phyloP scores from a whole-genome alignment of 257 asterid species.

The Verbena officinalis region DNA sequence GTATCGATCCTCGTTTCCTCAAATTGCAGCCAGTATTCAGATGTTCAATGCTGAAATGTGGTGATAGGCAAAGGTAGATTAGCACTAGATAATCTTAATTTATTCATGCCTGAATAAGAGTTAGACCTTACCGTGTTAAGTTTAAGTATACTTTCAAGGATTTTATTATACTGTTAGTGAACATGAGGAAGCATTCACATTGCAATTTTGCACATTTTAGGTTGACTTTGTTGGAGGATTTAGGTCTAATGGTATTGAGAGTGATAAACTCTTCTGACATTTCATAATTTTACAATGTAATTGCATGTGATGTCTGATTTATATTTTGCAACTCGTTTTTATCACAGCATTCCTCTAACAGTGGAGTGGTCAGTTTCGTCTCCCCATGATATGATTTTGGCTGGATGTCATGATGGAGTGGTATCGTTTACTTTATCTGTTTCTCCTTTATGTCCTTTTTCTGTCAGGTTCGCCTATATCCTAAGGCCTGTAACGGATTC shows the following conservation, averaged over 20 bases:
- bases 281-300: conserved; percentile 1
- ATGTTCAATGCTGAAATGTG: conserved; percentile 69
- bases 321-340: conserved; percentile 21
- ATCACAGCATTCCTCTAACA: conserved; percentile 75
- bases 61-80: conserved; percentile 78
- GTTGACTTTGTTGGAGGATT: conserved; percentile 1
- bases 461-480: conserved; percentile 16
- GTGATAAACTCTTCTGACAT: conserved; percentile 9
- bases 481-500: conserved; percentile 23
- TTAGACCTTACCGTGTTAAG: no score
- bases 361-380: conserved; percentile 83
- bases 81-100: conserved; percentile 1
- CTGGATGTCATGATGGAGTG: conserved; percentile 99
- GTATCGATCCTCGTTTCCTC: conserved; percentile 91
- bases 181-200: conserved; percentile 6
- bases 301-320: conserved; percentile 20
- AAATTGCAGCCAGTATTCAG: conserved; percentile 85
- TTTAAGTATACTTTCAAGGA: background rate
- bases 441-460: conserved; percentile 25
- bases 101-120: background rate
- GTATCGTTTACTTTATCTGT: conserved; percentile 43
- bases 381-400: conserved; percentile 78
- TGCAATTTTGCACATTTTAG: background rate
- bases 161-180: background rate
- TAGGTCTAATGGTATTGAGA: conserved; percentile 5